These are phyloP conservation scores for Trichosporon asahii DNA, from an alignment of 1,284 basidiomycete genomes.

Conservation along the genomic window DNA sequence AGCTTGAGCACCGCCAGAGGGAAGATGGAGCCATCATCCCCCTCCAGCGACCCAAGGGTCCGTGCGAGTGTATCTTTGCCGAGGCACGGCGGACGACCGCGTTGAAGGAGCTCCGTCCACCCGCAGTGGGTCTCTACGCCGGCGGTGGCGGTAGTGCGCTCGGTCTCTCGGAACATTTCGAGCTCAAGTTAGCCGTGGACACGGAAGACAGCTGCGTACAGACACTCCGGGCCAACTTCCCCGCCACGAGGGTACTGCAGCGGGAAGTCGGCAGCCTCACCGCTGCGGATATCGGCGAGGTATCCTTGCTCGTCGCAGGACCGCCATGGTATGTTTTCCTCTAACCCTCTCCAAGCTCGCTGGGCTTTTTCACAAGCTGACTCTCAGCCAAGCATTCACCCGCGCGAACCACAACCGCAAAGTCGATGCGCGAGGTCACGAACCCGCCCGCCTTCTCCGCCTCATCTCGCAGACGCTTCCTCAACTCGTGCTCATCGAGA, in stretches of 20 bases:
- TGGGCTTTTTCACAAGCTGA: background rate
- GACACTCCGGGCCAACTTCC: constrained; percentile 23
- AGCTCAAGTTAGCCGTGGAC: constrained; percentile 30
- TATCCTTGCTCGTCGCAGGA: constrained; percentile 27
- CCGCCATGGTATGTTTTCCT: constrained; percentile 33
- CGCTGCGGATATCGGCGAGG: background rate
- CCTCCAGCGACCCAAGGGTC: background rate
- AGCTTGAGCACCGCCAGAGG: background rate
- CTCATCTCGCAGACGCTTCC: constrained; percentile 28
- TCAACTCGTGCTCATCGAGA: constrained; percentile 35
- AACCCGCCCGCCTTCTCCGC: constrained; percentile 25
- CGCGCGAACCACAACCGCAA: constrained; percentile 26
- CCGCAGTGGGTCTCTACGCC: constrained; percentile 35
- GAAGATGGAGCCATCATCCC: background rate
- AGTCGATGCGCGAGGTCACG: constrained; percentile 29
- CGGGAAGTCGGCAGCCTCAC: background rate
- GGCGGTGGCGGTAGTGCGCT: constrained; percentile 36
- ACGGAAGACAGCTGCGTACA: constrained; percentile 17
- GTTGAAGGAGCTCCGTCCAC: constrained; percentile 13
- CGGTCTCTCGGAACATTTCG: constrained; percentile 25
- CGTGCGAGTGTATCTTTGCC: constrained; percentile 1
- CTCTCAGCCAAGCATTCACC: constrained; percentile 36
- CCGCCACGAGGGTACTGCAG: background rate
- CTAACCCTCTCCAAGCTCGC: background rate
- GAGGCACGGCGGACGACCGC: background rate